Evolutionary conservation across 768 basidiomycete genomes (phyloP), one percentile per base, ranked within the genome.

Genomic region (Leccinellum rugosiceps): DNA sequence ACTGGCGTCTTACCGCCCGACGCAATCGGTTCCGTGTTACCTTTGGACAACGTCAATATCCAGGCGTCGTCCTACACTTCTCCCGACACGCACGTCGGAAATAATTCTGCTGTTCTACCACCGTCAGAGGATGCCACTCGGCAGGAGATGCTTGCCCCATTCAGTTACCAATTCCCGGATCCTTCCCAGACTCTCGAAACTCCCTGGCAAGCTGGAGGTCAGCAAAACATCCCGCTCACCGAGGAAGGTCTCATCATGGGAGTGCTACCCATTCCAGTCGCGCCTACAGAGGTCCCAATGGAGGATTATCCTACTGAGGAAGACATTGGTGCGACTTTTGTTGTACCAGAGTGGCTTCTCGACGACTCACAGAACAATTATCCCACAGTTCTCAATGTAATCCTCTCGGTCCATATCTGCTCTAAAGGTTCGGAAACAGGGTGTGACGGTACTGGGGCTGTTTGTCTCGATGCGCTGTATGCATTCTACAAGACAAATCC

Each of bases 401-500:
- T 35, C 7, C 6, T 4, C 5, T 7, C 6, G 3, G 1, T 26
- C 14, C 52, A 56, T 5, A 1, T 1, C 6, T 44, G 43, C 21
- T 23, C 2, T 4, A 3, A 21, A 10, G 38, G 35, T 2, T 14
- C 38, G 4, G 0, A 2, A 0, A 2, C 9, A 3, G 0, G 1
- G 3, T 60, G 59, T 11, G 1, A 5, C 9, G 38, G 41, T 3
- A 3, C 2, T 10, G 47, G 32, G n/a, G 0, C 1, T 2, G 1
- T 21, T 8, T 55, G 46, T 17, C 0, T 30, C 13, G 30, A 61
- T 44, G 19, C 11, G 3, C 6, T 25, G 2, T 3, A 9, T 3
- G 1, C 8, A 17, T 17, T 17, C 17, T 7, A 6, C 35, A 1
- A n/a, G 35, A 9, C 15, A 4, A n/a, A 15, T 17, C 35, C 35